phyloP scores from a whole-genome alignment of 2,329 filamentous ascomycete species.

The Calonectria ilicicola region DNA sequence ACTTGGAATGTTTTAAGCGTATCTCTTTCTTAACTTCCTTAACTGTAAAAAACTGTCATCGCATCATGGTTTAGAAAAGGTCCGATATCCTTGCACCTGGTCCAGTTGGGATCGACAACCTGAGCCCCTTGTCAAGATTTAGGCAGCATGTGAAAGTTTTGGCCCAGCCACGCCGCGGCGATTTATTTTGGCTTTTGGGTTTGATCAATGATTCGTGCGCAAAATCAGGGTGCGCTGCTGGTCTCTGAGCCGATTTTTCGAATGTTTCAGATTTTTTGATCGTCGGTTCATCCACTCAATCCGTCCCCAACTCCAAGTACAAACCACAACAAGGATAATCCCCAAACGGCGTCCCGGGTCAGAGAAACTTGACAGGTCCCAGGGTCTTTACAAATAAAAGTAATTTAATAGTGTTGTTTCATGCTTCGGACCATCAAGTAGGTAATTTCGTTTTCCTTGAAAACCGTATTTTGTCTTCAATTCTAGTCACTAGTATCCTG shows the following conservation, averaged over 20 bases:
- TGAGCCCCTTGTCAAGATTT: background rate
- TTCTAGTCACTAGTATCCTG: too few relatives aligned
- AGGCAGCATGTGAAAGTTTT: background rate
- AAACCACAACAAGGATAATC: background rate
- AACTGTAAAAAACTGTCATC: too few relatives aligned
- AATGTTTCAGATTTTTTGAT: background rate
- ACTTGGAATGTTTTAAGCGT: background rate
- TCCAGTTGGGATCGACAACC: background rate
- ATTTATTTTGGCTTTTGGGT: background rate
- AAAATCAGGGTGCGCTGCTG: background rate
- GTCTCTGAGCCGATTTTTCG: background rate
- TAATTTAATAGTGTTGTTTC: background rate
- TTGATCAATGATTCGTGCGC: background rate
- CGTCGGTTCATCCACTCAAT: background rate
- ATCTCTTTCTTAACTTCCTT: background rate
- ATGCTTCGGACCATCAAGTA: background rate
- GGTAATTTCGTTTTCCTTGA: background rate
- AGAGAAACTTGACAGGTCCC: background rate
- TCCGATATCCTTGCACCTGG: background rate
- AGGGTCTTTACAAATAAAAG: background rate
- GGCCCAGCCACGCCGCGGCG: too few relatives aligned
- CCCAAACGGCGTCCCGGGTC: background rate
- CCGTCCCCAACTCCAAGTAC: background rate
- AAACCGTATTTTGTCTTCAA: too few relatives aligned
- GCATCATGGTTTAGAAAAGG: background rate